These are phyloP conservation scores for Eucalyptus pauciflora DNA, from an alignment of 345 rosid genomes.

Conservation along the genomic window DNA sequence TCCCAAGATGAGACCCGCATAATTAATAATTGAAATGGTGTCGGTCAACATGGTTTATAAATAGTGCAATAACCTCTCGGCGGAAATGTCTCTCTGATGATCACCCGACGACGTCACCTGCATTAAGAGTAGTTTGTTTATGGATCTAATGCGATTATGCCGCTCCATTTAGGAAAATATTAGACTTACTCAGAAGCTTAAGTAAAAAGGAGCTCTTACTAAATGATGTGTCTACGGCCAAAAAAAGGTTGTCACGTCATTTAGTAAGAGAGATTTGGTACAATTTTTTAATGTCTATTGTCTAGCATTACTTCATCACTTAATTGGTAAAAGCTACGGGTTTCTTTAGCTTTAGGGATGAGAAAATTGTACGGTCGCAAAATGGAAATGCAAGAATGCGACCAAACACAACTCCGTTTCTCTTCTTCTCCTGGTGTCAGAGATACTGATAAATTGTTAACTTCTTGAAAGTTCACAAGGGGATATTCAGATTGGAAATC, in stretches of 20 bases:
- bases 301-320: not conserved
- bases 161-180: not conserved
- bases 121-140: not conserved
- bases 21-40: not conserved
- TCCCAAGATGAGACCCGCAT: not conserved
- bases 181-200: not conserved
- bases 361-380: not conserved
- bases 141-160: not conserved
- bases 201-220: not conserved
- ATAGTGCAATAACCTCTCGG: not conserved
- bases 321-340: not conserved
- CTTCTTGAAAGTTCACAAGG: not conserved
- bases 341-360: not conserved
- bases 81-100: not conserved
- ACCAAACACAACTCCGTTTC: not conserved
- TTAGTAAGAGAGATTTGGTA: not conserved
- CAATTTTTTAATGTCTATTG: not conserved
- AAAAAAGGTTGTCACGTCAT: not conserved
- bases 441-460: not conserved
- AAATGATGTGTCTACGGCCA: not conserved
- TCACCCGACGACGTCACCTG: not conserved
- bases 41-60: not conserved
- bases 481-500: not conserved
- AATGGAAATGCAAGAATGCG: not conserved
- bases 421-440: not conserved